Conservation (phyloP, 805 yeast species). For the Saturnispora ahearnii region DNA sequence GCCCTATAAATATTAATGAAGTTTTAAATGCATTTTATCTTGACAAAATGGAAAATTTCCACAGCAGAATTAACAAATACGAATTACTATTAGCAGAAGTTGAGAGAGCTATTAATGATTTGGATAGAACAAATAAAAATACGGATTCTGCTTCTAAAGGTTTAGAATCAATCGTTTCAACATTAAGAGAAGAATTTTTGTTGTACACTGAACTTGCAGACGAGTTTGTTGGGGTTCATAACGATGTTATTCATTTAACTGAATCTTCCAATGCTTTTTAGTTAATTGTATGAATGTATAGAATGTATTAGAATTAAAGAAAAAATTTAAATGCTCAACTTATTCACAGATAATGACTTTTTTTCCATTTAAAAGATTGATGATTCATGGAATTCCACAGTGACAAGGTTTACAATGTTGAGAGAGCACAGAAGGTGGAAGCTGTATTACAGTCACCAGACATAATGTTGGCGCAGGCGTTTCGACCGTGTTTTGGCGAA, state of each 20-base stretch:
- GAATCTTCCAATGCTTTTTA: conserved; percentile 16
- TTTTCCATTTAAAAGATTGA: neutral
- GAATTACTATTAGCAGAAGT: conserved; percentile 42
- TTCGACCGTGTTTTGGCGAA: conserved; percentile 9
- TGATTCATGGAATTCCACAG: conserved; percentile 1
- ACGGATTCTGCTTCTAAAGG: conserved; percentile 30
- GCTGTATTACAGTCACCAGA: neutral
- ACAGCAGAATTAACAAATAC: conserved; percentile 40
- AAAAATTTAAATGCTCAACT: too few relatives aligned
- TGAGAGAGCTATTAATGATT: conserved; percentile 54
- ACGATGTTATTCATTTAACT: conserved; percentile 31
- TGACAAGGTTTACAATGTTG: conserved; percentile 2
- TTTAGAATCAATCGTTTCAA: conserved; percentile 45
- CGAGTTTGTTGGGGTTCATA: conserved; percentile 63
- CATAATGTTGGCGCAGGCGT: conserved; percentile 8
- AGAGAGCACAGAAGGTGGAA: neutral
- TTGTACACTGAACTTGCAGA: conserved; percentile 71
- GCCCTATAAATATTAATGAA: conserved; percentile 42
- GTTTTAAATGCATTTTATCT: conserved; percentile 43
- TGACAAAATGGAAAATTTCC: conserved; percentile 34
- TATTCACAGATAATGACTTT: too few relatives aligned
- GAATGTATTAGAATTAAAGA: neutral
- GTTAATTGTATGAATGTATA: neutral
- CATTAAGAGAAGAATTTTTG: conserved; percentile 58
- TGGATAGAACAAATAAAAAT: conserved; percentile 34